phyloP scores from a whole-genome alignment of 2,329 filamentous ascomycete genomes.

The Lachnellula occidentalis region DNA sequence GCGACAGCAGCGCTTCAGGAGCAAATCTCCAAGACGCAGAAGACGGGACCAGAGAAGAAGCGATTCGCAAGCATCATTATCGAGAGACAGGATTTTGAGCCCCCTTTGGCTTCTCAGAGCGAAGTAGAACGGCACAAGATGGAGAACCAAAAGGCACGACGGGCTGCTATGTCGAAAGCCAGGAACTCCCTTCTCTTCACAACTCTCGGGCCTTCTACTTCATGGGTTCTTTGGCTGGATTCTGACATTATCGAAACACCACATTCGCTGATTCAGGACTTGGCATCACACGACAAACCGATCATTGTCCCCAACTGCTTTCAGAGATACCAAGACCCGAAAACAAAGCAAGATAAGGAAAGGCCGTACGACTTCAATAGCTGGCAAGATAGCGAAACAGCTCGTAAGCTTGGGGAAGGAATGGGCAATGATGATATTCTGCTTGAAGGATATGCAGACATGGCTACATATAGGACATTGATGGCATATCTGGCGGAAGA shows the following conservation, averaged over 20 bases:
- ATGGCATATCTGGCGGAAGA: constrained; percentile 77
- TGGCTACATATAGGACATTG: constrained; percentile 84
- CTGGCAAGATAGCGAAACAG: constrained; percentile 85
- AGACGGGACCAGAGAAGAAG: constrained; percentile 65
- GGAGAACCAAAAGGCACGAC: constrained; percentile 77
- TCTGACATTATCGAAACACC: constrained; percentile 89
- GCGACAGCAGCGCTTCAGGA: constrained; percentile 80
- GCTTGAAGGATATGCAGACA: constrained; percentile 86
- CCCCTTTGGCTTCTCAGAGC: constrained; percentile 71
- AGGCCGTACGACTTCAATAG: constrained; percentile 96
- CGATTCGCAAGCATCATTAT: constrained; percentile 93
- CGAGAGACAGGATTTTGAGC: constrained; percentile 89
- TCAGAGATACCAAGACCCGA: constrained; percentile 71
- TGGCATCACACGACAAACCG: constrained; percentile 81
- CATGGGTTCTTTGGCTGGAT: constrained; percentile 97
- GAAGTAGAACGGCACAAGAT: constrained; percentile 90
- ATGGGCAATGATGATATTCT: constrained; percentile 92
- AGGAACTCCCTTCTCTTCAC: constrained; percentile 94
- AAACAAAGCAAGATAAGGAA: constrained; percentile 64
- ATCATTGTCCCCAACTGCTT: constrained; percentile 94
- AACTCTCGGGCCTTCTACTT: constrained; percentile 81
- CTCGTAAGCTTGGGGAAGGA: constrained; percentile 65
- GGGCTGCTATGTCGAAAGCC: constrained; percentile 87
- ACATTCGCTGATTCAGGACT: constrained; percentile 78
- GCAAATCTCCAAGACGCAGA: constrained; percentile 80